Evolutionary conservation across 805 yeast species (phyloP).

Genomic region (Myxozyma lipomycoides): DNA sequence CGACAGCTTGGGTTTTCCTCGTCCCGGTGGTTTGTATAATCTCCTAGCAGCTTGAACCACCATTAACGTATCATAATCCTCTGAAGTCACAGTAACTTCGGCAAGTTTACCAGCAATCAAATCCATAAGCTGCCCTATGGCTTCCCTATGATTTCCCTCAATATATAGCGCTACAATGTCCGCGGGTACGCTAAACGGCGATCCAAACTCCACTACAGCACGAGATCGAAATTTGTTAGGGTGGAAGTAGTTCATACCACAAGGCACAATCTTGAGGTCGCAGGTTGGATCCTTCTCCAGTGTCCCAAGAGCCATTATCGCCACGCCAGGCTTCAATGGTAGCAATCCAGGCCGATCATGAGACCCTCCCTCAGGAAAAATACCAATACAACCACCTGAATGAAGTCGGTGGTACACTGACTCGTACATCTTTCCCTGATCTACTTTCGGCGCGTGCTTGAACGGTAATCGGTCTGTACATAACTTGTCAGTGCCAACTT

Average conservation of each 20-base stretch:
- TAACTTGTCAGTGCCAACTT: slow-evolving; percentile 46
- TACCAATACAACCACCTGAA: slow-evolving; percentile 78
- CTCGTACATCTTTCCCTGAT: slow-evolving; percentile 79
- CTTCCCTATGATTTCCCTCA: slow-evolving; percentile 59
- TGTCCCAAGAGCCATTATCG: slow-evolving; percentile 96
- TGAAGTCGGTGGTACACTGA: slow-evolving; percentile 80
- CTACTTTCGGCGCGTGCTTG: slow-evolving; percentile 76
- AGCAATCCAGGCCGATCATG: slow-evolving; percentile 89
- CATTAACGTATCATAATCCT: slow-evolving; percentile 84
- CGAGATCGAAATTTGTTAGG: slow-evolving; percentile 93
- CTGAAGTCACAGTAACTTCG: slow-evolving; percentile 83
- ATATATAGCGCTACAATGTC: slow-evolving; percentile 63
- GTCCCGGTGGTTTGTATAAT: slow-evolving; percentile 65
- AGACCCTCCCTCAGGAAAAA: slow-evolving; percentile 98
- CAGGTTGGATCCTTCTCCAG: slow-evolving; percentile 71
- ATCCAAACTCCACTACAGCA: slow-evolving; percentile 92
- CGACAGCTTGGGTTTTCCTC: slow-evolving; percentile 70
- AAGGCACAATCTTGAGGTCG: slow-evolving; percentile 87
- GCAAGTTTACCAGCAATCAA: slow-evolving; percentile 67
- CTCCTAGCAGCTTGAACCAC: slow-evolving; percentile 92
- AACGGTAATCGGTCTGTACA: slow-evolving; percentile 48
- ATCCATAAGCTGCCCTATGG: slow-evolving; percentile 68
- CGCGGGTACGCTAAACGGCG: slow-evolving; percentile 65
- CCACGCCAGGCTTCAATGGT: slow-evolving; percentile 96
- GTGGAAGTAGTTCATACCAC: slow-evolving; percentile 96